Evolutionary conservation across 2,329 filamentous ascomycete genomes (phyloP).

Genomic region (Monosporascus ibericus): DNA sequence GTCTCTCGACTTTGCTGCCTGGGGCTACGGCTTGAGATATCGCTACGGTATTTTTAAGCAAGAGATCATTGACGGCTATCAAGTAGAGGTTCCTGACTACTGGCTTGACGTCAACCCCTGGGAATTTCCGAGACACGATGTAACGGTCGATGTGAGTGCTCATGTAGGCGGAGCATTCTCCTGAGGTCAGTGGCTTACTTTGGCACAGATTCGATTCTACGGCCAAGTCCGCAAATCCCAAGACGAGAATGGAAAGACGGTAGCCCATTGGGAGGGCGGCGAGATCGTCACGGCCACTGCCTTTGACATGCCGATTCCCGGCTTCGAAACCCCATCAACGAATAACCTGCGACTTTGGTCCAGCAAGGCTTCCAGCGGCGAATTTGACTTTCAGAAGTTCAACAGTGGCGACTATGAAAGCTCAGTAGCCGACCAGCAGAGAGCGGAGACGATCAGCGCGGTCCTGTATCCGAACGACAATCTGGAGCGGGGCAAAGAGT

Average conservation of each 20-base stretch:
- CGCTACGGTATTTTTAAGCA: conserved; percentile 99
- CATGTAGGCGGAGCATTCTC: not conserved
- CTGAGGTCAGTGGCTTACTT: conserved; percentile 1
- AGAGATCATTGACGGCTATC: conserved; percentile 96
- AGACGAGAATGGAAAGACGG: conserved; percentile 69
- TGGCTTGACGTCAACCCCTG: conserved; percentile 99
- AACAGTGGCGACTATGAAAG: conserved; percentile 97
- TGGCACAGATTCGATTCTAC: conserved; percentile 79
- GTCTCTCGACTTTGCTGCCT: conserved; percentile 89
- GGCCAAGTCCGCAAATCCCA: conserved; percentile 71
- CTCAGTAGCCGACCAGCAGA: conserved; percentile 95
- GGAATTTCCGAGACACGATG: conserved; percentile 95
- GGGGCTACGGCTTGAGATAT: conserved; percentile 95
- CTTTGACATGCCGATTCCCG: conserved; percentile 88
- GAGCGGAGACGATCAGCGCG: conserved; percentile 96
- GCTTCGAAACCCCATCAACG: conserved; percentile 81
- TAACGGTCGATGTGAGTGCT: conserved; percentile 73
- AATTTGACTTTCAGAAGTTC: conserved; percentile 99
- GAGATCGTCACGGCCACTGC: conserved; percentile 89
- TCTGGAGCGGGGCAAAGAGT: conserved; percentile 90
- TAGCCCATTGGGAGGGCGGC: conserved; percentile 81
- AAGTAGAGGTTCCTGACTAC: conserved; percentile 97
- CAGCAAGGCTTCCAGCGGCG: conserved; percentile 91
- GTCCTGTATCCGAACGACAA: conserved; percentile 98
- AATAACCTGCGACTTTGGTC: conserved; percentile 98